phyloP scores from a whole-genome alignment of 371 early-diverging fungal genomes.

The Saksenaea vasiformis region DNA sequence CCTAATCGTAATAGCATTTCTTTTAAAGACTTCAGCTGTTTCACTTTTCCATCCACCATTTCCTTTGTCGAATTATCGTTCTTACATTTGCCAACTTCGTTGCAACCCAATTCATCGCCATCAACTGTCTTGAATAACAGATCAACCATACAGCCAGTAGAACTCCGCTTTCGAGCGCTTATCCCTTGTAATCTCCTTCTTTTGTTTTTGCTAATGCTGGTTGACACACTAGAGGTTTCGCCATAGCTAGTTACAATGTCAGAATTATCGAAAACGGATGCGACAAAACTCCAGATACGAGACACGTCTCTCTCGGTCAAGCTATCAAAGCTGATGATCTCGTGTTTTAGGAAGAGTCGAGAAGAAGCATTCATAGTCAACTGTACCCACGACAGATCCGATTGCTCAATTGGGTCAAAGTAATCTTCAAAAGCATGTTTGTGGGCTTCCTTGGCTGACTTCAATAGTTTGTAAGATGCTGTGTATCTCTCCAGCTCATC shows the following conservation, averaged over 20 bases:
- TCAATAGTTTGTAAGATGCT: neutral
- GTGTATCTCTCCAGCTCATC: neutral
- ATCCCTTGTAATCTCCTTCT: neutral
- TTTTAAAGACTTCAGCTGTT: neutral
- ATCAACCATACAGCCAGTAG: neutral
- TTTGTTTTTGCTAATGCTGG: neutral
- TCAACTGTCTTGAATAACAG: neutral
- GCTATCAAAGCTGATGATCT: neutral
- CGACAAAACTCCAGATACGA: neutral
- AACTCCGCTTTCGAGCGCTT: neutral
- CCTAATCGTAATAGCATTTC: neutral
- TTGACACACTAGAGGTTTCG: neutral
- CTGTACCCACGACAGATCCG: neutral
- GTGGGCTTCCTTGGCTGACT: neutral
- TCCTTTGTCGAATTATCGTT: neutral
- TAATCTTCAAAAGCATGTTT: neutral
- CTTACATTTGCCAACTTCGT: neutral
- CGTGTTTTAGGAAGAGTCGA: neutral
- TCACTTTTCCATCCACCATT: neutral
- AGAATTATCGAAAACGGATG: neutral
- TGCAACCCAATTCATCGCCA: neutral
- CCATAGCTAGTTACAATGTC: neutral
- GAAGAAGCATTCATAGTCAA: neutral
- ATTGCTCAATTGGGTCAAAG: neutral
- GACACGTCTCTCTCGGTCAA: neutral